Conservation (phyloP, 108 stramenopile genomes). For the Conticribra guillardii region DNA sequence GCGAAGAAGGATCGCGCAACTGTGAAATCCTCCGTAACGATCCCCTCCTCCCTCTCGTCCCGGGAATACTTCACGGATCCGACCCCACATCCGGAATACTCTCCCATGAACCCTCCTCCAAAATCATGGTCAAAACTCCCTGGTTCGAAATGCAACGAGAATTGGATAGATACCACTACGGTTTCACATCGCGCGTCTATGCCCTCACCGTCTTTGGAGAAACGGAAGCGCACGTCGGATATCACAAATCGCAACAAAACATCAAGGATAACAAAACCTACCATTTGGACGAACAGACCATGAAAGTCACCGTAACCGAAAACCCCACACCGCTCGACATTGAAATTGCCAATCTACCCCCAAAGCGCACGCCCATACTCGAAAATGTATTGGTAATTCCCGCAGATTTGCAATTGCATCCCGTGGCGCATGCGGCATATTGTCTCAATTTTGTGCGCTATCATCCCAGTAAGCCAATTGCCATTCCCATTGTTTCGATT, state of each 20-base stretch:
- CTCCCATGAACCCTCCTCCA: constrained; percentile 44
- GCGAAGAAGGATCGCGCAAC: constrained; percentile 48
- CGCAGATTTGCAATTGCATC: constrained; percentile 72
- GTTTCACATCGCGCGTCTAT: constrained; percentile 74
- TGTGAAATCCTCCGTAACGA: constrained; percentile 45
- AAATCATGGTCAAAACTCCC: constrained; percentile 71
- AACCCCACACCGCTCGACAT: constrained; percentile 1
- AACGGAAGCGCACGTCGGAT: constrained; percentile 58
- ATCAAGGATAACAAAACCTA: constrained; percentile 9
- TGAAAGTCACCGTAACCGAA: constrained; percentile 14
- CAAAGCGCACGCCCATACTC: constrained; percentile 13
- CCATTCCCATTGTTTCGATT: constrained; percentile 64
- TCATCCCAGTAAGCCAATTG: constrained; percentile 71
- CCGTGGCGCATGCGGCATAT: constrained; percentile 68
- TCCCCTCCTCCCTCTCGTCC: constrained; percentile 56
- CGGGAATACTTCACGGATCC: constrained; percentile 84
- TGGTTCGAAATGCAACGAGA: constrained; percentile 77
- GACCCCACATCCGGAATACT: constrained; percentile 60
- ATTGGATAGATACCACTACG: constrained; percentile 68
- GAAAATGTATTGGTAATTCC: constrained; percentile 61
- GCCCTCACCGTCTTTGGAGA: constrained; percentile 65
- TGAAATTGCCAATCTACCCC: background rate
- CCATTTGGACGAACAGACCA: constrained; percentile 21
- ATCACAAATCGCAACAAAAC: constrained; percentile 48
- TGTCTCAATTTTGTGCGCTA: constrained; percentile 83